These are phyloP conservation scores for Eucalyptus decipiens DNA, from an alignment of 345 rosid species.

Conservation along the genomic window DNA sequence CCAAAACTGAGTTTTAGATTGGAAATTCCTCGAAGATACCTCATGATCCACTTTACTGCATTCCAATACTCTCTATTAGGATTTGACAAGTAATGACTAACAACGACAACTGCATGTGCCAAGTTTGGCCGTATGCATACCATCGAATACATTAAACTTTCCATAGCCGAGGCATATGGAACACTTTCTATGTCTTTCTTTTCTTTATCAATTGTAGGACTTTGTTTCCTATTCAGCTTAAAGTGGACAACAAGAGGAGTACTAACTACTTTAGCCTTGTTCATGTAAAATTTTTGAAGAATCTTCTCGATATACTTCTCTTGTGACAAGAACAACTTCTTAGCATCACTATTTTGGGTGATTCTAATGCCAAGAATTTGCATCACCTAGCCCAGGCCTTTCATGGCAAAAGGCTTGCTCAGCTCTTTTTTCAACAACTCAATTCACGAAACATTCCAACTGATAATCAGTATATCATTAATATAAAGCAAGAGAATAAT, in stretches of 20 bases:
- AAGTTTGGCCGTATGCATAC: neutral
- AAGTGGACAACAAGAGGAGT: neutral
- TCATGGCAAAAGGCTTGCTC: neutral
- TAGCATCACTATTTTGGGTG: neutral
- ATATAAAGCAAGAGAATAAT: neutral
- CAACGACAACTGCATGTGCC: neutral
- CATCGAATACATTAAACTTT: neutral
- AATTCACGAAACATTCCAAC: neutral
- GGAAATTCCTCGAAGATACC: neutral
- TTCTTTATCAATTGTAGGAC: neutral
- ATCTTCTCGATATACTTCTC: neutral
- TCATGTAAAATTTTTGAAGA: neutral
- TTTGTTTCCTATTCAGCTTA: neutral
- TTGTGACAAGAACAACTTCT: neutral
- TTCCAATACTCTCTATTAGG: neutral
- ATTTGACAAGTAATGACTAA: neutral
- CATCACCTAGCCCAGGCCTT: neutral
- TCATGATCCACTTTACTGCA: neutral
- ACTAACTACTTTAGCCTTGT: neutral
- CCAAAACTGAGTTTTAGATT: neutral
- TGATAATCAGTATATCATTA: neutral
- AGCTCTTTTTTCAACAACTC: neutral
- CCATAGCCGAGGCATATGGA: neutral
- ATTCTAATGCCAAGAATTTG: neutral
- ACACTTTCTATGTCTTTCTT: neutral